Base-by-base conservation (phyloP, 805 yeast species). In the Suhomyces tanzawaensis region DNA sequence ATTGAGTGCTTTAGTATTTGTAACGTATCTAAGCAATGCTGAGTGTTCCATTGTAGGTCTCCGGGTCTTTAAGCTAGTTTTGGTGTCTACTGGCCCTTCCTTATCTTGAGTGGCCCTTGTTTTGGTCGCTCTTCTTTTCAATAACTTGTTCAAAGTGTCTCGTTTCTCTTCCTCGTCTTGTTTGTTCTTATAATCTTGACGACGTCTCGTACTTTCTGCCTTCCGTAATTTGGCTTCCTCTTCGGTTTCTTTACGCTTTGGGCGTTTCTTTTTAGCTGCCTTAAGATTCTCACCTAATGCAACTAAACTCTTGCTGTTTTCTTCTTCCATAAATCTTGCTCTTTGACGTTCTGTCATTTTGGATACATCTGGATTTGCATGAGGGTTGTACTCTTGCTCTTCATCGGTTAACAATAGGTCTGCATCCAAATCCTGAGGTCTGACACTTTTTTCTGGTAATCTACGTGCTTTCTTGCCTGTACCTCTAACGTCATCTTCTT, bases 161-260 rank as follows among this genome's bases (percentile, higher is more conserved):
- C 82, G 77, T 57, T 93, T 93, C 60, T 93, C 98, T 58, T 87
- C 96, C 54, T 90, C 97, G 28, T 87, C 64, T 46, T 83, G 79
- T 63, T 83, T 82, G 52, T 82, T 89, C 48, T 82, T 81, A 51
- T 88, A 74, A 55, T 91, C 90, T 58, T 85, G 85, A 47, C 99
- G 73, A 59, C 89, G 79, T 51, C 98, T 75, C 0, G 96, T 91
- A 51, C 79, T 81, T 57, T 91, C 99, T 1, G 95, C 86, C 45
- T 89, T 80, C 31, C 89, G 75, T 41, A 87, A 60, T 32, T 85
- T 86, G 27, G 81, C 74, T 62, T 90, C 95, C 58, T 91, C 96
- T 41, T 82, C 96, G 0, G 95, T 81, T 37, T 85, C 72, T 24
- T 72, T 71, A 44, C 75, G 76, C 55, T 78, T 79, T 43, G 72